These are phyloP conservation scores for Saitozyma podzolica DNA, from an alignment of 768 basidiomycete genomes.

Conservation along the genomic window DNA sequence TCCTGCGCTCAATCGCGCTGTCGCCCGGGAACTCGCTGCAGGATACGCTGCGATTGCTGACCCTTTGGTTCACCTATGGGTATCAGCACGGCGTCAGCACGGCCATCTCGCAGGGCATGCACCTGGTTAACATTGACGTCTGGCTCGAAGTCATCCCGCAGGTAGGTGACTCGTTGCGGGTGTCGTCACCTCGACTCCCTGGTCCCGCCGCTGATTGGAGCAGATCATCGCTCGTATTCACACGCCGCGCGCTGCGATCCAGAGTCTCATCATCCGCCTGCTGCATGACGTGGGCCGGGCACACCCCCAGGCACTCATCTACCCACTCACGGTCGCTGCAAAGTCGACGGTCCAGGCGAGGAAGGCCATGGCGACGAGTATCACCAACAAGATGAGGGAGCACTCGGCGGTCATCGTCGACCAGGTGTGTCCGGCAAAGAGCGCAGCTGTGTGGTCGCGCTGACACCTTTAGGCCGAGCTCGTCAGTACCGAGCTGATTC, in stretches of 20 bases:
- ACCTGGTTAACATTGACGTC: slow-evolving; percentile 88
- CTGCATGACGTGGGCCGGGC: slow-evolving; percentile 90
- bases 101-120: slow-evolving; percentile 83
- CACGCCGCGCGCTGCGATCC: slow-evolving; percentile 82
- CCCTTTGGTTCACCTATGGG: slow-evolving; percentile 98
- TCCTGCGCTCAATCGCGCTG: slow-evolving; percentile 91
- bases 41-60: slow-evolving; percentile 87
- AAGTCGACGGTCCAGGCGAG: slow-evolving; percentile 86
- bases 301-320: slow-evolving; percentile 96
- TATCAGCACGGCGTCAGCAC: slow-evolving; percentile 83
- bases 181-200: slow-evolving; percentile 8
- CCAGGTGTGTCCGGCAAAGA: slow-evolving; percentile 39
- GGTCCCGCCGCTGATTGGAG: neutral
- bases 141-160: slow-evolving; percentile 99
- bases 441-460: no score
- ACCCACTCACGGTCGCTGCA: slow-evolving; percentile 87
- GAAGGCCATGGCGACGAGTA: slow-evolving; percentile 74
- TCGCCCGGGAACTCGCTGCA: slow-evolving; percentile 88
- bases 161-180: slow-evolving; percentile 55
- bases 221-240: slow-evolving; percentile 98
- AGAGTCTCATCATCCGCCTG: slow-evolving; percentile 82
- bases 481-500: slow-evolving; percentile 91
- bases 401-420: slow-evolving; percentile 83
- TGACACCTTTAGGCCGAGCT: slow-evolving; percentile 61
- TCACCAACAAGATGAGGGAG: slow-evolving; percentile 91